Evolutionary conservation across 2,329 filamentous ascomycete genomes (phyloP), one percentile per base, ranked within the genome.

Genomic region (Epichloe glyceriae): DNA sequence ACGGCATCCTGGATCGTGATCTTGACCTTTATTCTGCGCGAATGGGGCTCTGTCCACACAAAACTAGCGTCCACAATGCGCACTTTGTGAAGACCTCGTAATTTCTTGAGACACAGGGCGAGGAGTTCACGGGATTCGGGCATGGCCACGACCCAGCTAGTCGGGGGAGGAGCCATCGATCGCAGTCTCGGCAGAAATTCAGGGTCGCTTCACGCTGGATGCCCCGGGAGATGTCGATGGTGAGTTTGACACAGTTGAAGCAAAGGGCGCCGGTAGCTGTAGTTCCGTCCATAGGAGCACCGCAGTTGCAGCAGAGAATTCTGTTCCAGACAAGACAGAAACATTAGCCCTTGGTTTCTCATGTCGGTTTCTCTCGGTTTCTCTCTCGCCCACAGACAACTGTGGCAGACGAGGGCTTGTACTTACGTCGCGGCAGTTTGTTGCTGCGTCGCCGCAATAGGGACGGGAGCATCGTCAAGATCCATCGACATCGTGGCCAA

Each of bases 21-120:
- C 73, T 96, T 96, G 67, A 97, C 83, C 70, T 90, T 94, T 56
- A 97, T 78, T 65, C 93, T 78, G 63, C 88, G 78, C 60, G 90
- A 96, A 71, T 98, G 93, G 11, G 93, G 91, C 69, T 98, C 93
- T 1, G 93, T 98, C 93, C 93, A 98, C 64, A 97, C 86, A 65
- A 97, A 98, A 61, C 82, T 86, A 45, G 93, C 93, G 65, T 98
- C 93, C 62, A 96, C 90, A 62, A 98, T 93, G 54, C 93, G 80
- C 58, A 95, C 87, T 72, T 93, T 95, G 66, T 84, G 82, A 56
- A 98, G 71, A 33, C 90, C 90, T 56, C 86, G 77, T 56, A 98
- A 71, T 68, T 93, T 94, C 64, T 88, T 84, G 57, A 98, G 74
- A 68, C 93, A 98, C 45, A 98, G 72, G 5, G 93, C 90, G 49